phyloP scores from a whole-genome alignment of 2,329 filamentous ascomycete genomes.

The Davidsoniella neocaledoniae region DNA sequence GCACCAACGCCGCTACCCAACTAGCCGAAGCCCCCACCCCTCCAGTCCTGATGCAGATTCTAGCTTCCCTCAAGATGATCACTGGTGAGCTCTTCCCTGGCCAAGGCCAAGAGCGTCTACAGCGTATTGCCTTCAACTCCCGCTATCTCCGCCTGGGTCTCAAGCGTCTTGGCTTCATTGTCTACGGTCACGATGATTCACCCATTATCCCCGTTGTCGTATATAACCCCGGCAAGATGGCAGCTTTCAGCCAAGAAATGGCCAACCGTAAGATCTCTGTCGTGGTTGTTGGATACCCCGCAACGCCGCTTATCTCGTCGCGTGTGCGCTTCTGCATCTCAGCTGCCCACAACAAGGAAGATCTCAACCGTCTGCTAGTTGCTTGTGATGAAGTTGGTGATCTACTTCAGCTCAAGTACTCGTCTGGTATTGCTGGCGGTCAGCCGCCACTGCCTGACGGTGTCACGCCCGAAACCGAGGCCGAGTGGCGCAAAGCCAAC shows the following conservation, averaged over 20 bases:
- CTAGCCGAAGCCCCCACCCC: constrained; percentile 80
- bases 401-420: constrained; percentile 87
- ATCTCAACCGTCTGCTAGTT: constrained; percentile 73
- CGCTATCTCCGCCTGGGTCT: constrained; percentile 93
- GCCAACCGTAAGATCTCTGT: constrained; percentile 93
- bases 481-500: constrained; percentile 44
- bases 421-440: constrained; percentile 85
- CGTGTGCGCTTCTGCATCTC: constrained; percentile 93
- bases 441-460: constrained; percentile 59
- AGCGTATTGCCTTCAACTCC: constrained; percentile 95
- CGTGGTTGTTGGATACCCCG: constrained; percentile 92
- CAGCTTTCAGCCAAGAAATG: constrained; percentile 97
- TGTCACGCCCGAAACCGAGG: constrained; percentile 54
- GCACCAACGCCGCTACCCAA: constrained; percentile 69
- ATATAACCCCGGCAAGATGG: constrained; percentile 98
- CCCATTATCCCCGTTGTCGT: constrained; percentile 89
- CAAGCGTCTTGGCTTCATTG: constrained; percentile 91
- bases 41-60: constrained; percentile 79
- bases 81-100: constrained; percentile 73
- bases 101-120: constrained; percentile 87
- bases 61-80: constrained; percentile 74
- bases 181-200: constrained; percentile 94
- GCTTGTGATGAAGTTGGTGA: constrained; percentile 91
- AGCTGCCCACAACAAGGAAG: constrained; percentile 93
- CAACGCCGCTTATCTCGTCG: constrained; percentile 86